Conservation (phyloP, 1,284 basidiomycete genomes). For the Rhodofomes roseus region DNA sequence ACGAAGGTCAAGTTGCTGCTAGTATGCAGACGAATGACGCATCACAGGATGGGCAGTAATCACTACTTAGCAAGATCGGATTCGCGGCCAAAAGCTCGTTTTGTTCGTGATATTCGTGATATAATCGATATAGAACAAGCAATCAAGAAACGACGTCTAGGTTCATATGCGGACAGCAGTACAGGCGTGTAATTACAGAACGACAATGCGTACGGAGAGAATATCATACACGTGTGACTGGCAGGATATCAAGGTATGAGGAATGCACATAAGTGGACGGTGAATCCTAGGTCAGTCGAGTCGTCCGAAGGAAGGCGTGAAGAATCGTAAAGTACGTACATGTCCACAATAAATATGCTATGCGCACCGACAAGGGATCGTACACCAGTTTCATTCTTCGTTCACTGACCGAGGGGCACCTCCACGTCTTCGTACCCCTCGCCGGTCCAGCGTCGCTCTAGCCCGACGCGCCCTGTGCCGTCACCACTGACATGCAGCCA, state of each 20-base stretch:
- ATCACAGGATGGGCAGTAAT: too few species aligned
- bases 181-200: neutral
- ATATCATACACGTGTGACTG: neutral
- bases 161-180: too few species aligned
- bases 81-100: too few species aligned
- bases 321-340: neutral
- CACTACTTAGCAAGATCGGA: too few species aligned
- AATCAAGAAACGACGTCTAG: neutral
- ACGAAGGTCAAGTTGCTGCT: too few species aligned
- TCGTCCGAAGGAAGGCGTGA: neutral
- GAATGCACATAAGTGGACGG: neutral
- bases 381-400: neutral
- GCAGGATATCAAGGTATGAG: neutral
- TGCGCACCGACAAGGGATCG: neutral
- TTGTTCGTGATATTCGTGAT: too few species aligned
- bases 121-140: neutral
- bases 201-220: neutral
- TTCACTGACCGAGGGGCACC: neutral
- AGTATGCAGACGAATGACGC: too few species aligned
- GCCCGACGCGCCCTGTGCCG: conserved; percentile 27
- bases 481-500: conserved; percentile 46
- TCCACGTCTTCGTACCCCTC: conserved; percentile 19
- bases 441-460: conserved; percentile 26
- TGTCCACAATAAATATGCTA: neutral
- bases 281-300: neutral